A percentile compares a stretch with the other conserved stretches of the same genome.
phyloP scores from a whole-genome alignment of 176 grass and related monocot species.

The Phoenix dactylifera region DNA sequence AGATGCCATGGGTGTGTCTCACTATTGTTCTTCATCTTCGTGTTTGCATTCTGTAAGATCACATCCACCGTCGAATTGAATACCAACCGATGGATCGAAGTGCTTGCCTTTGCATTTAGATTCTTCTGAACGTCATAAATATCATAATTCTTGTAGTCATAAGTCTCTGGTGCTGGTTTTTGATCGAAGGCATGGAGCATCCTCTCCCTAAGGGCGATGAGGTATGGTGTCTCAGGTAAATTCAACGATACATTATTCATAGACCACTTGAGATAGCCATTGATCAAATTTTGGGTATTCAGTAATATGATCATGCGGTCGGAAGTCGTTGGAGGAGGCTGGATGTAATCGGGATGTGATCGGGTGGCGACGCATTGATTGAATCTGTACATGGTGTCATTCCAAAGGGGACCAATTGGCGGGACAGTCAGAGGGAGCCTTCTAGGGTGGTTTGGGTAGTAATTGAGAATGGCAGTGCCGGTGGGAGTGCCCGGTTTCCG shows the following conservation, averaged over 20 bases:
- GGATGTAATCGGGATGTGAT: too few species aligned
- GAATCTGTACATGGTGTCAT: constrained; percentile 46
- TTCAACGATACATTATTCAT: too few species aligned
- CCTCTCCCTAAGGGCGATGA: constrained; percentile 39
- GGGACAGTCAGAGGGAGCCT: constrained; percentile 7
- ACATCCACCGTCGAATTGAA: constrained; percentile 65
- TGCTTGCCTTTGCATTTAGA: constrained; percentile 28
- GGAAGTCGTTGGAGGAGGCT: too few species aligned
- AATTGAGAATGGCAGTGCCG: constrained; percentile 55
- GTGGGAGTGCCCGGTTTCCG: constrained; percentile 39
- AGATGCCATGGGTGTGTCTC: constrained; percentile 93
- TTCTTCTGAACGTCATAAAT: constrained; percentile 20
- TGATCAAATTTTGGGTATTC: too few species aligned
- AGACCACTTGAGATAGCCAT: too few species aligned
- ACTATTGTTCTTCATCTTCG: constrained; percentile 26
- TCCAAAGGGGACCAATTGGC: constrained; percentile 39
- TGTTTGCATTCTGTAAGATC: constrained; percentile 77
- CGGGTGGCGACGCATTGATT: not conserved
- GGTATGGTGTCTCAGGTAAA: constrained; percentile 56
- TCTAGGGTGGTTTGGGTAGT: constrained; percentile 36
- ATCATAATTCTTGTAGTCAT: constrained; percentile 34
- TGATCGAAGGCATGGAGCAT: too few species aligned
- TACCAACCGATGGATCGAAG: constrained; percentile 37
- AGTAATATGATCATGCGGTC: too few species aligned
- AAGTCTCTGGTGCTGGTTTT: constrained; percentile 31